A percentile compares a stretch with the other conserved stretches of the same genome.
Conservation (phyloP, 257 asterid species). For the Echites panduratus region DNA sequence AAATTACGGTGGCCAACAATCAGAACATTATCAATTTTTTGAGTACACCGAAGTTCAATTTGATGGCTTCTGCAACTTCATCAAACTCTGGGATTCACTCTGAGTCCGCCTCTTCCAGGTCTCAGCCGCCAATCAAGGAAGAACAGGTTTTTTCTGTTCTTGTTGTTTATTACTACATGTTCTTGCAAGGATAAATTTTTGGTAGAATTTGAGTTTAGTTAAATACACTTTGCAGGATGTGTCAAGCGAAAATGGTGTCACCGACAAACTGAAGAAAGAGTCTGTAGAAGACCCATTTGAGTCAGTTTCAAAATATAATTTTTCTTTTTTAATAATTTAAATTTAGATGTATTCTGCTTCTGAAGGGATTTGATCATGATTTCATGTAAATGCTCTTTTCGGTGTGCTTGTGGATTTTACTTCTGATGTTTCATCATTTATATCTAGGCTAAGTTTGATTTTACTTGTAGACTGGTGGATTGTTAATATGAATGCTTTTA, state of each 20-base stretch:
- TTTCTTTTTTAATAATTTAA: background rate
- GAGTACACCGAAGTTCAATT: background rate
- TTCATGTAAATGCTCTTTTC: background rate
- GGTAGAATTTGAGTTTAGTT: background rate
- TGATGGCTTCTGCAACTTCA: conserved; percentile 19
- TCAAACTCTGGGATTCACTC: conserved; percentile 20
- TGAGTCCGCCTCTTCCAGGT: conserved; percentile 17
- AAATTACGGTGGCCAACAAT: background rate
- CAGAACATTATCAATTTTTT: background rate
- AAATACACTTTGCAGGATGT: conserved; percentile 11
- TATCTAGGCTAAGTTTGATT: background rate
- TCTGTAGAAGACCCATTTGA: background rate
- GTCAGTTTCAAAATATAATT: conserved; percentile 5
- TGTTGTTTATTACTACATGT: background rate
- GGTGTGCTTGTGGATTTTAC: background rate
- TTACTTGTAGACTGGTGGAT: background rate
- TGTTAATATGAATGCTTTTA: background rate
- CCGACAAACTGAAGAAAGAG: conserved; percentile 7
- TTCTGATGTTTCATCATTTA: background rate
- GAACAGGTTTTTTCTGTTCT: conserved; percentile 13
- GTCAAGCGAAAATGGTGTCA: conserved; percentile 5
- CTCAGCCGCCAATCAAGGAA: conserved; percentile 16
- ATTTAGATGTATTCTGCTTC: background rate
- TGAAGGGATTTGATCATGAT: background rate
- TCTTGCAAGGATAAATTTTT: background rate